Percentiles rank a stretch among this genome's conserved stretches.
phyloP scores from a whole-genome alignment of 129 eudicot species.

The Helichrysum umbraculigerum region DNA sequence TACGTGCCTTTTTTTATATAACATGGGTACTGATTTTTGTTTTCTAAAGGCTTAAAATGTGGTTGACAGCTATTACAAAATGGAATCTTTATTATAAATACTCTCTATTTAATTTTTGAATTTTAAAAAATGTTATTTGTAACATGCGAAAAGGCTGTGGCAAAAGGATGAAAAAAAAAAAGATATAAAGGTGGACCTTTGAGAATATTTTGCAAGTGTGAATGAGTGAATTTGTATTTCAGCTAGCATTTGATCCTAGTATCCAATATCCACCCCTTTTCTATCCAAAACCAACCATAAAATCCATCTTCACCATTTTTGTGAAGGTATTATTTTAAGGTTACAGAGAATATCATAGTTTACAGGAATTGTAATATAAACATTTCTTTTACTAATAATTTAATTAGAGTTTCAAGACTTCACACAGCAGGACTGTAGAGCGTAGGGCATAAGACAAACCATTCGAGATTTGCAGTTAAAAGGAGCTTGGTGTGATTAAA shows the following conservation, averaged over 20 bases:
- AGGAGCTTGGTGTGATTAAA: too few relatives aligned
- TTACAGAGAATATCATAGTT: too few relatives aligned
- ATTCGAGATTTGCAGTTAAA: too few relatives aligned
- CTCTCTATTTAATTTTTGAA: neutral
- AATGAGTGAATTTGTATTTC: conserved; percentile 7
- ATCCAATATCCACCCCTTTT: neutral
- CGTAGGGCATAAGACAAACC: too few relatives aligned
- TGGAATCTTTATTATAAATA: conserved; percentile 12
- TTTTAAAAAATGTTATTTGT: neutral
- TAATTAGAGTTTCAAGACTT: too few relatives aligned
- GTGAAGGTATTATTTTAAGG: too few relatives aligned
- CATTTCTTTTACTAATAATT: too few relatives aligned
- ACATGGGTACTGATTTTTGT: neutral
- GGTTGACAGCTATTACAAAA: conserved; percentile 17
- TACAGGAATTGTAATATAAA: too few relatives aligned
- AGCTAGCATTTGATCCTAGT: neutral
- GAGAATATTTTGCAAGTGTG: conserved; percentile 31
- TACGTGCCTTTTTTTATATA: neutral
- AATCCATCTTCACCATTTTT: too few relatives aligned
- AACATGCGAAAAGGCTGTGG: conserved; percentile 30
- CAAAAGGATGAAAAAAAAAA: conserved; percentile 11
- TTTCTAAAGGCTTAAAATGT: neutral
- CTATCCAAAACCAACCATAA: neutral
- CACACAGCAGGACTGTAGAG: too few relatives aligned
- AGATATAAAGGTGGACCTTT: conserved; percentile 22